Base-by-base conservation (phyloP, 768 basidiomycete species). In the Leucocoprinus birnbaumii region DNA sequence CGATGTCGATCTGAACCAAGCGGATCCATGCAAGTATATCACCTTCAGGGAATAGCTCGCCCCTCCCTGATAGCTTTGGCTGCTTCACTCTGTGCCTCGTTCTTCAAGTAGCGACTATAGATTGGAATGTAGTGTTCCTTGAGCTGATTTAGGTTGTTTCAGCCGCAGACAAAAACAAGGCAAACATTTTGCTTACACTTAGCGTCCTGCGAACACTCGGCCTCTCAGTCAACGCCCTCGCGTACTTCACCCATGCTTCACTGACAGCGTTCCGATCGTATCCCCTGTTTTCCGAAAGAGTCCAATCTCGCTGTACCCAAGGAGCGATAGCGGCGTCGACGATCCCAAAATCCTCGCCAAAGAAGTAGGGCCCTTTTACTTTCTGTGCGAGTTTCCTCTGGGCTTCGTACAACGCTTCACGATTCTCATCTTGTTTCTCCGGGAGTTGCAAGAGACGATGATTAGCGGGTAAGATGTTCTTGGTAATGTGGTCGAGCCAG, bases 281-380 rank as follows among this genome's bases (percentile, higher is more conserved):
- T 3, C 71, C 77, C 31, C 31, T 67, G 59, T 84, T 68, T 60
- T 83, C 75, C 21, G 65, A 63, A 19, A 83, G 43, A 43, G 83
- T 66, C 59, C 77, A 78, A 51, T 83, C 78, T 42, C 73, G 67
- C 7, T 63, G 62, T 31, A 72, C 65, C 80, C 83, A 87, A 21
- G 85, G 85, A 25, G 79, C 84, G 21, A 83, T 65, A 1, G 74
- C 75, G 27, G 78, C 65, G 61, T 86, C 85, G 4, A 80, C 80
- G 38, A 81, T 62, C 38, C 75, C 71, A 59, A 83, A 80, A 40
- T 80, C 67, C 6, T 79, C 72, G 16, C 84, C 85, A 24, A 76
- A 62, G 65, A 84, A 87, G 62, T 76, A 86, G 13, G 82, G 82
- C 4, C 79, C 83, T 50, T 68, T 69, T 26, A 71, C 62, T 38